Base-by-base conservation (phyloP, 306 rosid genomes). In the Quillaja saponaria region DNA sequence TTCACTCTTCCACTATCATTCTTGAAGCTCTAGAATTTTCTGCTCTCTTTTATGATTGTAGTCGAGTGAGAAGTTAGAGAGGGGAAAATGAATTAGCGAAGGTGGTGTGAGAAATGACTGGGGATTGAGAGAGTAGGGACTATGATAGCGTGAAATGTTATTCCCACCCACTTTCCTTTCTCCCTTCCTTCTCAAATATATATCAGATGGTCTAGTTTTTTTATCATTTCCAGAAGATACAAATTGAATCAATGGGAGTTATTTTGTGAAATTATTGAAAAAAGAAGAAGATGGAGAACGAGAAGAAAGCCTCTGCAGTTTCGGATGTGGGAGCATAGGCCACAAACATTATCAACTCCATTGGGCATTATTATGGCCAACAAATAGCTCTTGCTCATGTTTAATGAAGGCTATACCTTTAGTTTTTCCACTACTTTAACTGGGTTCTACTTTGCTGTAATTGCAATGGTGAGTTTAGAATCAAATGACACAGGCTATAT, bases 401-500 rank as follows among this genome's bases (percentile, higher is more conserved):
- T 81, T 6, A 73, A 76, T 8, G 39, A 50, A 11, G 87, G 87
- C 47, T 82, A 71, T 68, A 73, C 76, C 54, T 82, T 82, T 46
- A 71, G 74, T 61, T 82, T 82, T 11, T 84, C 97, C 14, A 90
- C 88, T 53, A 81, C 95, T 9, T 73, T 90, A 66, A 90, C 97
- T 65, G 97, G 97, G 51, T 90, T 90, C 66, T 95, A 90, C 80
- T 90, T 90, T 49, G 90, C 92, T 47, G 95, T 85, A 6, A 90
- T 95, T 52, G 97, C 97, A 51, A 17, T 90, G 15, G 95, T 90
- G 55, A 95, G 97, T 48, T 50, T 85, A 48, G 87, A 87, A 49
- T 90, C 97, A 21, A 85, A 87, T 73, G 97, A 95, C 40, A 73
- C 92, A 1, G 97, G 97, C 34, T 75, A 70, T 68, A n/a, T 83